These are phyloP conservation scores for Penicillium lagena DNA, from an alignment of 495 filamentous ascomycete species.

Conservation along the genomic window DNA sequence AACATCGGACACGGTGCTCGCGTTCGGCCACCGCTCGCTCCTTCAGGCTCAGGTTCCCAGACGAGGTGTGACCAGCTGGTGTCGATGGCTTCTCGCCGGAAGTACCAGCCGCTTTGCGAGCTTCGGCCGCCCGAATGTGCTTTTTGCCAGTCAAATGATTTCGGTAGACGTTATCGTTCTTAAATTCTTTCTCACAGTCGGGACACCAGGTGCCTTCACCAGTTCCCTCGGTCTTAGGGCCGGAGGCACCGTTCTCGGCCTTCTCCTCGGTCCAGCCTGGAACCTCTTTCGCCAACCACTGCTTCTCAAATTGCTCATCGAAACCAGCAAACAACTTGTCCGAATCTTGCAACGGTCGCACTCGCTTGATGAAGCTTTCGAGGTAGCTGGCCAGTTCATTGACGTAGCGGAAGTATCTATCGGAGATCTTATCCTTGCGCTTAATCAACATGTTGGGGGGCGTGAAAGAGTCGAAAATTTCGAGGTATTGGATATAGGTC, in stretches of 20 bases:
- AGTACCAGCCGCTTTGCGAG: slow-evolving; percentile 37
- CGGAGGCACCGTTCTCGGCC: slow-evolving; percentile 31
- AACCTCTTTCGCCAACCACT: slow-evolving; percentile 73
- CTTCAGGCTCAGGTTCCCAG: slow-evolving; percentile 57
- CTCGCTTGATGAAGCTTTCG: slow-evolving; percentile 77
- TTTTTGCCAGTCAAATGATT: slow-evolving; percentile 85
- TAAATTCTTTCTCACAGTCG: slow-evolving; percentile 90
- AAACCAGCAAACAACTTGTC: slow-evolving; percentile 68
- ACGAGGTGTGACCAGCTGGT: slow-evolving; percentile 14
- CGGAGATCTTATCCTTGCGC: slow-evolving; percentile 74
- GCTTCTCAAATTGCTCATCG: slow-evolving; percentile 74
- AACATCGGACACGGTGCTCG: slow-evolving; percentile 73
- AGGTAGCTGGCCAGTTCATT: slow-evolving; percentile 73
- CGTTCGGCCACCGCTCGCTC: slow-evolving; percentile 87
- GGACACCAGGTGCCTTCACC: slow-evolving; percentile 77
- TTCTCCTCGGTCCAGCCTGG: slow-evolving; percentile 70
- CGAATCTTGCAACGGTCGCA: slow-evolving; percentile 73
- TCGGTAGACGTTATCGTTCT: slow-evolving; percentile 91
- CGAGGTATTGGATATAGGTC: slow-evolving; percentile 86
- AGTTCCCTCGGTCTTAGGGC: slow-evolving; percentile 48
- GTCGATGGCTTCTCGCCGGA: slow-evolving; percentile 16
- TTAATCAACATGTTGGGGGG: slow-evolving; percentile 66
- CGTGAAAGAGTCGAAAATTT: slow-evolving; percentile 78
- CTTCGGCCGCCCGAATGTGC: slow-evolving; percentile 75
- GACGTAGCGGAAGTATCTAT: slow-evolving; percentile 87